These are phyloP conservation scores for Basidiobolus meristosporus DNA, from an alignment of 371 early-diverging fungal genomes.

Conservation along the genomic window DNA sequence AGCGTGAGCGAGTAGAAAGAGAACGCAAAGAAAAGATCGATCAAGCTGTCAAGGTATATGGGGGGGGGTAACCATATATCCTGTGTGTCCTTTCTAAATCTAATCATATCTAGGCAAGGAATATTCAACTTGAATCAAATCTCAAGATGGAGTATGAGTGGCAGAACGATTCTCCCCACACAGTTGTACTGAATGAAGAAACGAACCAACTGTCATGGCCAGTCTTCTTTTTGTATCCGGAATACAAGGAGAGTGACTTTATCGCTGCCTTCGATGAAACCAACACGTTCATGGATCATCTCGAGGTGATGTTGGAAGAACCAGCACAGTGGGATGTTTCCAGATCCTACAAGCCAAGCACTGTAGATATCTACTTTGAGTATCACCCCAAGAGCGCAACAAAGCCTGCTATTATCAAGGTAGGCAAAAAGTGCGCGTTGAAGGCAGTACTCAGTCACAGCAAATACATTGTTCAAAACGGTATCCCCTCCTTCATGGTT, in stretches of 20 bases:
- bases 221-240: constrained; percentile 86
- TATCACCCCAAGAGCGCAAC: constrained; percentile 22
- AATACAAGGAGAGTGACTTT: constrained; percentile 78
- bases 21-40: constrained; percentile 20
- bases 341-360: constrained; percentile 38
- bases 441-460: constrained; percentile 24
- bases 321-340: constrained; percentile 68
- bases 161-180: constrained; percentile 19
- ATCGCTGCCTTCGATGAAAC: constrained; percentile 72
- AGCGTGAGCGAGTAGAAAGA: constrained; percentile 18
- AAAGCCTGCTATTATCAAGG: constrained; percentile 38
- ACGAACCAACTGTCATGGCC: constrained; percentile 60
- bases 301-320: constrained; percentile 66
- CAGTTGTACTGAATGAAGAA: constrained; percentile 40
- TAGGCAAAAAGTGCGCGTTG: constrained; percentile 33
- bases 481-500: constrained; percentile 48
- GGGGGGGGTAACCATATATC: too few relatives aligned
- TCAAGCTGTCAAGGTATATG: constrained; percentile 20
- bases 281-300: constrained; percentile 62
- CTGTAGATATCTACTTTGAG: constrained; percentile 64
- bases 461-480: constrained; percentile 38
- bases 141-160: too few relatives aligned
- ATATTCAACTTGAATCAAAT: too few relatives aligned
- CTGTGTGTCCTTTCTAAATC: too few relatives aligned
- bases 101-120: too few relatives aligned